These are phyloP conservation scores for Plasmodium relictum DNA, from an alignment of 169 alveolate species.

Conservation along the genomic window DNA sequence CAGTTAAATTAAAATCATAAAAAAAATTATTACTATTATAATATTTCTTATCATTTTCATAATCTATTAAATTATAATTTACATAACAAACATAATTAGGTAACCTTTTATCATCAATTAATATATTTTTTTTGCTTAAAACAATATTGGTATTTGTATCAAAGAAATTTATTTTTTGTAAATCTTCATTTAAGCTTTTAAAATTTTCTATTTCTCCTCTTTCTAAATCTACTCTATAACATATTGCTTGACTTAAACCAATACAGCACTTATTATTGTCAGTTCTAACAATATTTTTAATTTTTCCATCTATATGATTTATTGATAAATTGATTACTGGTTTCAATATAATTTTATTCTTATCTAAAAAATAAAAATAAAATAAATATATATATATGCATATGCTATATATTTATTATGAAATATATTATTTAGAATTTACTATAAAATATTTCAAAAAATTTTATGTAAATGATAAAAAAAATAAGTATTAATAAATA, in stretches of 20 bases:
- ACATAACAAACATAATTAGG: constrained; percentile 51
- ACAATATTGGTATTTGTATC: constrained; percentile 63
- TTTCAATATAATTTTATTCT: too few species aligned
- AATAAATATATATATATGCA: background rate
- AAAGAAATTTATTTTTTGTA: constrained; percentile 45
- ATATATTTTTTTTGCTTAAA: constrained; percentile 52
- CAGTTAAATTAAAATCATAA: constrained; percentile 50
- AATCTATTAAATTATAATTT: constrained; percentile 61
- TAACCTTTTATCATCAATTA: constrained; percentile 68
- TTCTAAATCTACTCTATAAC: constrained; percentile 53
- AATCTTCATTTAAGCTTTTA: constrained; percentile 35
- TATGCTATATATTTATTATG: background rate
- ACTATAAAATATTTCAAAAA: too few species aligned
- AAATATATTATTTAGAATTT: too few species aligned
- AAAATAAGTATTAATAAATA: too few species aligned
- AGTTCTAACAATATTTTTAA: constrained; percentile 14
- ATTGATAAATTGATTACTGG: background rate
- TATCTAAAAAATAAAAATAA: background rate
- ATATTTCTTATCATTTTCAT: constrained; percentile 66
- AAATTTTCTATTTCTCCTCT: constrained; percentile 24
- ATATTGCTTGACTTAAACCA: constrained; percentile 54
- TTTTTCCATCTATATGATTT: background rate
- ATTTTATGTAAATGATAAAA: too few species aligned
- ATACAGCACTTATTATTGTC: constrained; percentile 26
- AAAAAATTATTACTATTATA: constrained; percentile 53